Base-by-base conservation (phyloP, 441 rosid species). In the Arabidopsis hybrid region DNA sequence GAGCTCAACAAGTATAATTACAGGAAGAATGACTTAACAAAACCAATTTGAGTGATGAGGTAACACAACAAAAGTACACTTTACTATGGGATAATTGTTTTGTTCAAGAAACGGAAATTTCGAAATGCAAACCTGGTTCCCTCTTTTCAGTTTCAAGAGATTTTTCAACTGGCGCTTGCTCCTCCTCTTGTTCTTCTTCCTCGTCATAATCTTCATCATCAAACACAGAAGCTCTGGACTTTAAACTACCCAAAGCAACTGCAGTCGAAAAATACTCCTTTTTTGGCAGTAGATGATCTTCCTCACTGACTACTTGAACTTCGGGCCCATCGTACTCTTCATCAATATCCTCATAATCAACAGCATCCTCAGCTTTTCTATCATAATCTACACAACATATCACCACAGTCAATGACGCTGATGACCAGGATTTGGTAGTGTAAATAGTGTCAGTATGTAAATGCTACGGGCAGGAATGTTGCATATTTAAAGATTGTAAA, bases 121-220 rank as follows among this genome's bases (percentile, higher is more conserved):
- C 12, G 8, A 69, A 73, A 61, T 16, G 50, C 60, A 62, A 82
- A 88, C 91, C 92, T 86, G 83, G 73, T 73, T 76, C 80, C 49
- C 76, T 45, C 57, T 73, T 67, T 60, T 76, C 79, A 77, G 78
- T 82, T 76, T 80, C 85, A 65, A 58, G 61, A 56, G 81, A 74
- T 67, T 77, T 80, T 75, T 87, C 88, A 60, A 78, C 73, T 59
- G 65, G 76, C 29, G 72, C 80, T 53, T 74, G 80, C 65, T 82
- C 84, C 74, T 82, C 86, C 75, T 86, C 93, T 59, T 50, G 70
- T 78, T 86, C 96, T 85, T 87, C 98, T 56, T 90, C 97, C 79
- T 96, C 99, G 32, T 96, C 99, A 77, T 96, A 96, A 74, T 96
- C 85, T 73, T 96, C 99, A 83, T 96, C 95, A 60, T 89, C 99